Evolutionary conservation across 768 basidiomycete genomes (phyloP), one percentile per base, ranked within the genome.

Genomic region (Mycena vitilis): DNA sequence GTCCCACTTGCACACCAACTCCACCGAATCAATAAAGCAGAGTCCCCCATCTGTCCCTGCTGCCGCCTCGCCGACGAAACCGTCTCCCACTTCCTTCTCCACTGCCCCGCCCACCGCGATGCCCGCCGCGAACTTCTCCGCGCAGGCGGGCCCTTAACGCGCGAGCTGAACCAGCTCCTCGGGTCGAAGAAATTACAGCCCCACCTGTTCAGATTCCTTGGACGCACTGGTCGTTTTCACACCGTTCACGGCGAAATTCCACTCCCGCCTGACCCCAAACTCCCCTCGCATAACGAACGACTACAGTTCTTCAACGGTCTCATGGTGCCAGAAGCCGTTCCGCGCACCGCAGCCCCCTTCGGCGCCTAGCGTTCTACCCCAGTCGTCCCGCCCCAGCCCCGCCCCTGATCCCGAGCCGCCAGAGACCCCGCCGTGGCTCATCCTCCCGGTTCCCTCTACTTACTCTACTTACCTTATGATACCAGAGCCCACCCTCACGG

Each of bases 221-320:
- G 34, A 4, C 56, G 56, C 49, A 58, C 71, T 0, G 75, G 75
- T 1, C 49, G 60, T 2, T 57, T 77, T 22, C 73, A 73, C 48
- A 22, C 71, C 8, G 71, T 72, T 11, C 56, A 75, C n/a, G 77
- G 79, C 52, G 77, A 75, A 73, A 5, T 78, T 72, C 4, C 73
- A 70, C 5, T 4, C 5, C 42, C 65, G 7, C 57, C 38, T 20
- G 57, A 66, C 7, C 56, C 36, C 36, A 9, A 18, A 1, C 5
- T 5, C 20, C 47, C n/a, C 20, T 10, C 47, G 1, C 22, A 8
- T 12, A 40, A 53, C 55, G 16, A 48, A 3, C 20, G 37, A 1
- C 23, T 49, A 0, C 34, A 20, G 1, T 18, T 36, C 13, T 45
- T 56, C n/a, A 11, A 12, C 30, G 5, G 36, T 10, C 30, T 22